These are phyloP conservation scores for Neckera pumila DNA, from an alignment of 225 moss, liverwort and hornwort species.

Conservation along the genomic window DNA sequence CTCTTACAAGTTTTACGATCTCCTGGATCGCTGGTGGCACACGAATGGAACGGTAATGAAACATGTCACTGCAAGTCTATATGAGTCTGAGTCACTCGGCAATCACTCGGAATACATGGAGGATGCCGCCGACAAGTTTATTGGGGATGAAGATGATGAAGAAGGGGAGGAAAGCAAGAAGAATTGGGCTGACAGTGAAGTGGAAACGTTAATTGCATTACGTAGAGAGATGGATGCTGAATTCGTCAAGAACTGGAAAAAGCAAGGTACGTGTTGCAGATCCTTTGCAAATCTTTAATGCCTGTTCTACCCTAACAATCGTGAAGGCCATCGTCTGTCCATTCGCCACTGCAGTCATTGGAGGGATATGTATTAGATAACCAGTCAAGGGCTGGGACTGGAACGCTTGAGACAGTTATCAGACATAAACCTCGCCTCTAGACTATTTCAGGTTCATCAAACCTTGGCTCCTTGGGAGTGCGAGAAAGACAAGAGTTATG, in stretches of 20 bases:
- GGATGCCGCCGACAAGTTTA: slow-evolving; percentile 1
- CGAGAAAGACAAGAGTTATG: not conserved
- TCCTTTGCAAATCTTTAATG: not conserved
- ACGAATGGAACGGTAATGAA: slow-evolving; percentile 37
- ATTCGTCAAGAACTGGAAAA: slow-evolving; percentile 41
- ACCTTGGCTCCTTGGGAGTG: not conserved
- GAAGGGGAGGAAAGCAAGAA: slow-evolving; percentile 44
- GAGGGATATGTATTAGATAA: not conserved
- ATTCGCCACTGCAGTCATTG: not conserved
- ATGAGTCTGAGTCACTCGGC: slow-evolving; percentile 8
- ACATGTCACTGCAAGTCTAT: slow-evolving; percentile 19
- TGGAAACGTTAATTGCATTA: slow-evolving; percentile 36
- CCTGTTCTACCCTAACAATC: not conserved
- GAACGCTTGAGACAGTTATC: not conserved
- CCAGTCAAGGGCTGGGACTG: not conserved
- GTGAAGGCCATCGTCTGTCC: not conserved
- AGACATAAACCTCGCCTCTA: not conserved
- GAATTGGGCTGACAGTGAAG: slow-evolving; percentile 40
- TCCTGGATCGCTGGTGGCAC: slow-evolving; percentile 43
- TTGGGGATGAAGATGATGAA: slow-evolving; percentile 19
- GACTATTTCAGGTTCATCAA: not conserved
- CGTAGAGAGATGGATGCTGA: slow-evolving; percentile 40
- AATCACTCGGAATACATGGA: slow-evolving; percentile 8
- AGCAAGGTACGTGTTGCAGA: slow-evolving; percentile 25
- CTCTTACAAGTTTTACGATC: slow-evolving; percentile 20